These are phyloP conservation scores for Podospora australis DNA, from an alignment of 495 filamentous ascomycete genomes.

Conservation along the genomic window DNA sequence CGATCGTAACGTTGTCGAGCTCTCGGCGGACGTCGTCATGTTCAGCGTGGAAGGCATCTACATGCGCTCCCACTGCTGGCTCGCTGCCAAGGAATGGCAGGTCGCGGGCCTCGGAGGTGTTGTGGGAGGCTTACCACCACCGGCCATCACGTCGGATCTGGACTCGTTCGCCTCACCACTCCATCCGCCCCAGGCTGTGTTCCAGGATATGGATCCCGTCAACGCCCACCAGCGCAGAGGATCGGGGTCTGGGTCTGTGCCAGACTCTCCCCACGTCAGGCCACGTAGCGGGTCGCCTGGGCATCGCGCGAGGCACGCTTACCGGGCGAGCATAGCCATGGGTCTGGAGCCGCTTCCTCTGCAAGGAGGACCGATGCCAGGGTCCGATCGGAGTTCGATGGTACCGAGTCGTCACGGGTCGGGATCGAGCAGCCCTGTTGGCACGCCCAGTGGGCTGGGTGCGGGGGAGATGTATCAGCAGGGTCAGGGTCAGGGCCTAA, in stretches of 20 bases:
- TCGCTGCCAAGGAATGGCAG: constrained; percentile 68
- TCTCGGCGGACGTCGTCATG: constrained; percentile 77
- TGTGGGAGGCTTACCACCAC: too few species aligned
- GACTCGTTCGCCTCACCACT: not conserved
- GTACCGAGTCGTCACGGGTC: constrained; percentile 8
- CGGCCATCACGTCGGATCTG: too few species aligned
- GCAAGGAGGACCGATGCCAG: not conserved
- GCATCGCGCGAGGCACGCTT: constrained; percentile 22
- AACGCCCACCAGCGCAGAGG: not conserved
- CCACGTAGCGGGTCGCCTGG: constrained; percentile 27
- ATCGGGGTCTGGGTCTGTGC: constrained; percentile 6
- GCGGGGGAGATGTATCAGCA: not conserved
- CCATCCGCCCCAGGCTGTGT: constrained; percentile 10
- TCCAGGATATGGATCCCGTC: constrained; percentile 26
- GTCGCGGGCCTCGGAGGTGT: not conserved
- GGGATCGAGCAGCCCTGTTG: not conserved
- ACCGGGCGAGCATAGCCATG: constrained; percentile 40
- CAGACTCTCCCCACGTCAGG: constrained; percentile 26
- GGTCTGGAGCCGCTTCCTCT: constrained; percentile 38
- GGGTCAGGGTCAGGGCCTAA: not conserved
- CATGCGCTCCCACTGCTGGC: constrained; percentile 87
- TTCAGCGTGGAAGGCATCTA: constrained; percentile 88
- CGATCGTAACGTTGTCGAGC: constrained; percentile 62
- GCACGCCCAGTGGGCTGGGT: too few species aligned
- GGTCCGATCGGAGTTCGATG: not conserved